Percentiles rank a stretch among this genome's conserved stretches.
These are phyloP conservation scores for Syzygium aromaticum DNA, from an alignment of 345 rosid species.

Conservation along the genomic window DNA sequence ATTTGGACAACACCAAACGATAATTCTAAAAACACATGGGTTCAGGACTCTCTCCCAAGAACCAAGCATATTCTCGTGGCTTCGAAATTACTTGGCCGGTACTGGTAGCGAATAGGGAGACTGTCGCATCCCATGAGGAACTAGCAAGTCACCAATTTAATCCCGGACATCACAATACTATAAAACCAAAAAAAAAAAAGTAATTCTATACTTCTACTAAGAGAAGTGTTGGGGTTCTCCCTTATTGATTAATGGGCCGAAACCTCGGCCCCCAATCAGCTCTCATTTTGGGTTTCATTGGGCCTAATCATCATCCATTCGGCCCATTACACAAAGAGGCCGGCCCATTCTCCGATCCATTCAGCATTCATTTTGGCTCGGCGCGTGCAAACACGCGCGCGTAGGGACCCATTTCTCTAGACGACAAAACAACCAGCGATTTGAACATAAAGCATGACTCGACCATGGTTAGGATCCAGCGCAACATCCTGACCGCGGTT, in stretches of 20 bases:
- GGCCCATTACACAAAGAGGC: neutral
- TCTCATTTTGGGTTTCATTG: neutral
- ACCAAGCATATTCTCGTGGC: neutral
- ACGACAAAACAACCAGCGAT: neutral
- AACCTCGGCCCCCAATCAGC: neutral
- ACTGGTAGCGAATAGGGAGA: neutral
- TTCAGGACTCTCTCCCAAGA: neutral
- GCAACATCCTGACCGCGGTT: conserved; percentile 19
- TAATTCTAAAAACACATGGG: neutral
- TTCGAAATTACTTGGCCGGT: neutral
- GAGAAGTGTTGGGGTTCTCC: neutral
- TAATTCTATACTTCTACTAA: neutral
- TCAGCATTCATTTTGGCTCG: neutral
- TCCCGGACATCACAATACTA: neutral
- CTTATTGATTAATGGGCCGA: neutral
- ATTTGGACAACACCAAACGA: accelerated
- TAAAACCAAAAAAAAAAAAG: neutral
- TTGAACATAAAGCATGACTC: conserved; percentile 6
- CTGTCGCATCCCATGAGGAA: neutral
- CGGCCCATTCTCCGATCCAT: neutral
- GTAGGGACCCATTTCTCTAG: neutral
- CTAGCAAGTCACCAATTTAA: neutral
- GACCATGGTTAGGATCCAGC: conserved; percentile 24
- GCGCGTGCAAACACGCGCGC: neutral
- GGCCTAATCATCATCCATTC: neutral